Evolutionary conservation across 1,284 basidiomycete species (phyloP).

Genomic region (Moniliophthora roreri): DNA sequence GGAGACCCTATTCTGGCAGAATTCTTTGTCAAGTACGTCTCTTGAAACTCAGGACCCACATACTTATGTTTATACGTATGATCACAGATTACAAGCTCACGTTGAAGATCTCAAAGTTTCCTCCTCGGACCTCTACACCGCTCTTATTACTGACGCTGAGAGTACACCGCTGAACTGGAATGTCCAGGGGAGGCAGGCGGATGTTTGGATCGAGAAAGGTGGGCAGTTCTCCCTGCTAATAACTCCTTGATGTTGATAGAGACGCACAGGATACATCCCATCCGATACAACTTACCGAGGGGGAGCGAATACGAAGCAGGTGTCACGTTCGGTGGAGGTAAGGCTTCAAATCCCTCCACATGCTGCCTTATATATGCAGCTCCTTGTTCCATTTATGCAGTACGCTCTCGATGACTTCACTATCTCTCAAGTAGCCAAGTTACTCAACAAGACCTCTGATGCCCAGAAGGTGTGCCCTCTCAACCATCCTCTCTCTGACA

Average conservation of each 20-base stretch:
- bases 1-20: slow-evolving; percentile 64
- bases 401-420: slow-evolving; percentile 64
- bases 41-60: not conserved
- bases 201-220: slow-evolving; percentile 56
- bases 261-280: slow-evolving; percentile 47
- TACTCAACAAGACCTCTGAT: slow-evolving; percentile 47
- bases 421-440: slow-evolving; percentile 59
- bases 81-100: slow-evolving; percentile 47
- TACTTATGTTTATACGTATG: not conserved
- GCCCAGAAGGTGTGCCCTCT: slow-evolving; percentile 39
- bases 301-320: slow-evolving; percentile 59
- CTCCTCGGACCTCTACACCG: slow-evolving; percentile 45
- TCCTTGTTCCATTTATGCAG: slow-evolving; percentile 32
- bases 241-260: not conserved
- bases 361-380: not conserved
- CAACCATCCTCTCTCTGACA: not conserved
- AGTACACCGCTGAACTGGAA: slow-evolving; percentile 59
- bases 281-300: slow-evolving; percentile 48
- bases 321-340: slow-evolving; percentile 60
- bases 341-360: not conserved
- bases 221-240: slow-evolving; percentile 9
- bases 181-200: slow-evolving; percentile 56
- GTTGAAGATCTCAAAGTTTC: slow-evolving; percentile 46
- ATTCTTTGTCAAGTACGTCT: slow-evolving; percentile 60
- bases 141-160: slow-evolving; percentile 58